Evolutionary conservation across 106 monocot genomes (phyloP).

Genomic region (Agapanthus africanus): DNA sequence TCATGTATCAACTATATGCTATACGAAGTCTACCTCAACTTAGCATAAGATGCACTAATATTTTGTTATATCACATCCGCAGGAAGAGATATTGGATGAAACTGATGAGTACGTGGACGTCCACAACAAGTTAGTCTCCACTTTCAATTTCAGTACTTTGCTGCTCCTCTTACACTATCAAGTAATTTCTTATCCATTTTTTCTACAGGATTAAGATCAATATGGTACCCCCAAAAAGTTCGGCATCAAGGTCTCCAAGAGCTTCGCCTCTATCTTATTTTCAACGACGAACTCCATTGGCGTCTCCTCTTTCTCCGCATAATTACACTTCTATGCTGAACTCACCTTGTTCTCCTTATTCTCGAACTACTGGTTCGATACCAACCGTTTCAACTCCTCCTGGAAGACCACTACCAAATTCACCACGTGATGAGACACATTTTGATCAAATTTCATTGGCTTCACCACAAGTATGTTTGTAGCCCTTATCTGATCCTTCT

Average conservation of each 20-base stretch:
- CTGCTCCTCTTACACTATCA: not conserved
- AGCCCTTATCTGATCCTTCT: too few species aligned
- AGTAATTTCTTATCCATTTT: not conserved
- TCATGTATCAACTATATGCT: too few species aligned
- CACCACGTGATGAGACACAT: slow-evolving; percentile 1
- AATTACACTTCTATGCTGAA: slow-evolving; percentile 1
- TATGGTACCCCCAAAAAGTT: slow-evolving; percentile 25
- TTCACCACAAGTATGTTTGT: slow-evolving; percentile 13
- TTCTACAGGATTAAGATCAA: slow-evolving; percentile 43
- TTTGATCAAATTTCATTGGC: slow-evolving; percentile 8
- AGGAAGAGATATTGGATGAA: slow-evolving; percentile 55
- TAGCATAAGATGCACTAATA: too few species aligned
- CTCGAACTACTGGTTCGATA: slow-evolving; percentile 8
- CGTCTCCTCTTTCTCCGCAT: slow-evolving; percentile 31
- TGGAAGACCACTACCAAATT: slow-evolving; percentile 2
- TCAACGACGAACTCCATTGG: slow-evolving; percentile 20
- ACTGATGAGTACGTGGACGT: slow-evolving; percentile 51
- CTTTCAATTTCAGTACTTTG: not conserved
- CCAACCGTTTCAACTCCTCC: slow-evolving; percentile 15
- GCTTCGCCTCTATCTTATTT: slow-evolving; percentile 18
- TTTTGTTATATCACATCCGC: too few species aligned
- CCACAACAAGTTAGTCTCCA: slow-evolving; percentile 38
- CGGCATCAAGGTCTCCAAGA: slow-evolving; percentile 19
- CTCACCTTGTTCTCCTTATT: slow-evolving; percentile 21
- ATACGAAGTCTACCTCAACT: too few species aligned